A percentile compares a stretch with the other conserved stretches of the same genome.
Evolutionary conservation across 2,329 filamentous ascomycete species (phyloP).

Genomic region (Intubia oerlemansii): DNA sequence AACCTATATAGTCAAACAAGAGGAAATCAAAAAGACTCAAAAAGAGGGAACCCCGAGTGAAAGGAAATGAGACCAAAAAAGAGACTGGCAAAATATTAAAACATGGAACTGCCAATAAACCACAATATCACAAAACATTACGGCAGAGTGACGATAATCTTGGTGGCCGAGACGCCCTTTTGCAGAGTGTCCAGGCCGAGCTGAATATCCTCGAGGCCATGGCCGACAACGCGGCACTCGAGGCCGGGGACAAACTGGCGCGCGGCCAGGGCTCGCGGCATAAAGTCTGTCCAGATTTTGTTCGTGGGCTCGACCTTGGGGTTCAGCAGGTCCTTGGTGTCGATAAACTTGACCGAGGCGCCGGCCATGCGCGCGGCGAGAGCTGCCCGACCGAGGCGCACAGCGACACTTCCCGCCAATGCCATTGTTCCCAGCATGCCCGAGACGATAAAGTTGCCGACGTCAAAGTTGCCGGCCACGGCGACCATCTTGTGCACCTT

Average conservation of each 20-base stretch:
- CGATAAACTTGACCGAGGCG: slow-evolving; percentile 1
- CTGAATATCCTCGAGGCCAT: slow-evolving; percentile 13
- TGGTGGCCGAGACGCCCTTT: too few relatives aligned
- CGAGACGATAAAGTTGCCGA: too few relatives aligned
- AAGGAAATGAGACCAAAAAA: too few relatives aligned
- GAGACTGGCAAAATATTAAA: too few relatives aligned
- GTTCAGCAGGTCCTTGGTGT: neutral
- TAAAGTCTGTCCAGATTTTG: neutral
- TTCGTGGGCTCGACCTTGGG: neutral
- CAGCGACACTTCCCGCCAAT: neutral
- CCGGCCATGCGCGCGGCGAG: neutral
- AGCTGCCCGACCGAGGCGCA: neutral
- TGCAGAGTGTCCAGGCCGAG: too few relatives aligned
- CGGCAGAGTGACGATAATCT: too few relatives aligned
- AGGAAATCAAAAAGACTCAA: too few relatives aligned
- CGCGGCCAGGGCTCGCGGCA: slow-evolving; percentile 6
- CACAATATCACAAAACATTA: too few relatives aligned
- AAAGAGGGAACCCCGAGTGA: too few relatives aligned
- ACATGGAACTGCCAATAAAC: too few relatives aligned
- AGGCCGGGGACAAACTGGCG: slow-evolving; percentile 10
- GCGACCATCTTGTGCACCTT: neutral
- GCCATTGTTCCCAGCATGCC: neutral
- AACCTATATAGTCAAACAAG: too few relatives aligned
- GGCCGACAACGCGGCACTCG: slow-evolving; percentile 11
- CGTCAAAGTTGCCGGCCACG: too few relatives aligned